phyloP scores from a whole-genome alignment of 805 yeast species.

The Candida loeiensis region DNA sequence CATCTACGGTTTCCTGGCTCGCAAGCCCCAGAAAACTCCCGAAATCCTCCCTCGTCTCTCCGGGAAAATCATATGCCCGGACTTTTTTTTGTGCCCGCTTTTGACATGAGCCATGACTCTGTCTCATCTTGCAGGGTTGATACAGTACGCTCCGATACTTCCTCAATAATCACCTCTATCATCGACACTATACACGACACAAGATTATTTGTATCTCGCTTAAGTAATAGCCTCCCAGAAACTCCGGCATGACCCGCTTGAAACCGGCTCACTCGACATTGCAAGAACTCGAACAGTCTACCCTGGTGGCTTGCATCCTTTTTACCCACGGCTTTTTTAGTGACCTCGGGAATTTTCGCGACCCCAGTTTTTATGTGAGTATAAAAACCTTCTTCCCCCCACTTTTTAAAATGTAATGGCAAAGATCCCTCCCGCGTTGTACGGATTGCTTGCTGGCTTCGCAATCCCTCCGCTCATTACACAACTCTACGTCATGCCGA shows the following conservation, averaged over 20 bases:
- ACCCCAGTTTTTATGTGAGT: conserved; percentile 1
- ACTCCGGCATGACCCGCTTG: not conserved
- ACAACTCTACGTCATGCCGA: conserved; percentile 24
- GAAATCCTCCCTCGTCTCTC: not conserved
- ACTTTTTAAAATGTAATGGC: not conserved
- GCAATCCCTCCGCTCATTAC: conserved; percentile 30
- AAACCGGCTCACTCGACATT: too few species aligned
- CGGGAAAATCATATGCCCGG: not conserved
- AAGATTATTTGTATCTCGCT: too few species aligned
- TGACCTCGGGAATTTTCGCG: conserved; percentile 3
- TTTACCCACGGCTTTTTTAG: not conserved
- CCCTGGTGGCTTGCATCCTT: not conserved
- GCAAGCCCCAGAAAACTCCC: not conserved
- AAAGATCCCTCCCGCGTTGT: conserved; percentile 9
- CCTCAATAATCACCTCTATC: too few species aligned
- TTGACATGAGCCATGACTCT: too few species aligned
- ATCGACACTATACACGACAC: too few species aligned
- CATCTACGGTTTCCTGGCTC: too few species aligned
- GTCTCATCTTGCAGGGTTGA: too few species aligned
- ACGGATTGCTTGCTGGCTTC: conserved; percentile 29
- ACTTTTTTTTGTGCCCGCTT: not conserved
- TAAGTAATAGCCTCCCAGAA: not conserved
- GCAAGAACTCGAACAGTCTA: too few species aligned
- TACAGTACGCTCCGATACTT: too few species aligned
- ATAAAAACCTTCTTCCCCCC: not conserved